Conservation (phyloP, 2,329 filamentous ascomycete species). For the Sarocladiaceae sp. region DNA sequence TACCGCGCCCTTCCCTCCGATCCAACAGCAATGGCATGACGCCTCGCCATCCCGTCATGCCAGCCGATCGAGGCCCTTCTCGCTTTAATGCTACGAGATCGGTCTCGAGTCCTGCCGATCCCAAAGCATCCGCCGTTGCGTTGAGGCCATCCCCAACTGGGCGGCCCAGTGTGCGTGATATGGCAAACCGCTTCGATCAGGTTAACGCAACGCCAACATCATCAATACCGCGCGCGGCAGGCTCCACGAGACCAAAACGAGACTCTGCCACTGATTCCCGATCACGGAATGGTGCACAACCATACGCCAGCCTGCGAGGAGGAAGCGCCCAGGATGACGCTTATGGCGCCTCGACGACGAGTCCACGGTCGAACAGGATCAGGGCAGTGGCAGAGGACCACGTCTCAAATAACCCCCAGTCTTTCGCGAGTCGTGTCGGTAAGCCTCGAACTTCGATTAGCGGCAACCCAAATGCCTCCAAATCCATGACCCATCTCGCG, state of each 20-base stretch:
- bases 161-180: constrained; percentile 70
- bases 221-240: constrained; percentile 29
- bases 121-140: constrained; percentile 28
- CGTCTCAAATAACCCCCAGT: constrained; percentile 47
- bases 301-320: constrained; percentile 36
- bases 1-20: constrained; percentile 37
- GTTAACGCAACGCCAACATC: constrained; percentile 32
- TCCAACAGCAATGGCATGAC: constrained; percentile 45
- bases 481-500: constrained; percentile 26
- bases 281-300: constrained; percentile 23
- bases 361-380: constrained; percentile 34
- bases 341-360: constrained; percentile 16
- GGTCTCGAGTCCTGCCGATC: constrained; percentile 49
- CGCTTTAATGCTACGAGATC: constrained; percentile 44
- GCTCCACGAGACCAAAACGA: constrained; percentile 26
- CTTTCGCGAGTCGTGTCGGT: constrained; percentile 53
- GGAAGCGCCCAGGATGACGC: constrained; percentile 15
- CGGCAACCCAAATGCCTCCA: constrained; percentile 27
- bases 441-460: constrained; percentile 37
- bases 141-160: constrained; percentile 24
- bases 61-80: constrained; percentile 31
- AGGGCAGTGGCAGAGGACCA: constrained; percentile 45
- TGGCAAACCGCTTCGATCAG: constrained; percentile 73
- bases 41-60: constrained; percentile 38
- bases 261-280: constrained; percentile 27